phyloP scores from a whole-genome alignment of 163 green algal species.

The Chlamydomonas reinhardtii region DNA sequence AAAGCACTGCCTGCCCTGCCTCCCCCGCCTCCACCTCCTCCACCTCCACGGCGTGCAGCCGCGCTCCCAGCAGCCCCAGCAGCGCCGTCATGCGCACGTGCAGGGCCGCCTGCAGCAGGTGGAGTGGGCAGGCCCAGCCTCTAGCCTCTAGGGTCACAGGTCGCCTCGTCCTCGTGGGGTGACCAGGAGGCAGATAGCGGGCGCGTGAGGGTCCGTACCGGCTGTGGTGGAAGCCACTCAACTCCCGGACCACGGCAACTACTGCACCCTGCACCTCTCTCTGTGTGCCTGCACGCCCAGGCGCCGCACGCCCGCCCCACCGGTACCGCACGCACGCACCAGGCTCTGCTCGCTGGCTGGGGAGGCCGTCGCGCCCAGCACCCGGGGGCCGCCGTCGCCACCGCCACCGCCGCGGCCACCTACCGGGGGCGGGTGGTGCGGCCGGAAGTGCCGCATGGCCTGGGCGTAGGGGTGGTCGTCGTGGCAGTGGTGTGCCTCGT shows the following conservation, averaged over 20 bases:
- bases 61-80: conserved; percentile 21
- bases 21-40: not conserved
- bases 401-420: too few species aligned
- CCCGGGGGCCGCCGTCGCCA: not conserved
- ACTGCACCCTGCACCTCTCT: too few species aligned
- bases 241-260: too few species aligned
- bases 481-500: conserved; percentile 61
- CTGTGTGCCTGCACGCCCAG: too few species aligned
- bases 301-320: too few species aligned
- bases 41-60: conserved; percentile 29
- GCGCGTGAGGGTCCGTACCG: too few species aligned
- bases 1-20: not conserved
- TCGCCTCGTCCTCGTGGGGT: too few species aligned
- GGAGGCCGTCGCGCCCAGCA: conserved; percentile 55
- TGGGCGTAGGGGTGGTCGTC: conserved; percentile 55
- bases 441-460: conserved; percentile 30
- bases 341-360: conserved; percentile 28
- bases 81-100: not conserved
- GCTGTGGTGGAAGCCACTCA: too few species aligned
- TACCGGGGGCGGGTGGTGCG: not conserved
- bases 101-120: conserved; percentile 12
- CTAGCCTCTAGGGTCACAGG: too few species aligned
- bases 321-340: too few species aligned
- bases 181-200: too few species aligned
- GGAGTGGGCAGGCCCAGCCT: too few species aligned